Evolutionary conservation across 129 eudicot species (phyloP).

Genomic region (Tagetes patula): DNA sequence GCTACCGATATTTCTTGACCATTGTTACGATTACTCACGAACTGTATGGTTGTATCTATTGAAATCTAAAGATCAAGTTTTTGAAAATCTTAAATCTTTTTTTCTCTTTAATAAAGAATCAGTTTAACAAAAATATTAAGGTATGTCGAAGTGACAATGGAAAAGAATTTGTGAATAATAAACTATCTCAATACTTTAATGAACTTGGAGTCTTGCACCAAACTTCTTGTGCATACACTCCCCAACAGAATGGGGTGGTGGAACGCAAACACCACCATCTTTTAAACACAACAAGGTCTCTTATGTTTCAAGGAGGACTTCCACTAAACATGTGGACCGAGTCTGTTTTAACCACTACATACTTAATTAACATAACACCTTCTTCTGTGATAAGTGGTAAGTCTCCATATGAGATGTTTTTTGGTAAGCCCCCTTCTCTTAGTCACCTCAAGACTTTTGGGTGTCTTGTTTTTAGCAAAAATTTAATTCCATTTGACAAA

Average conservation of each 20-base stretch:
- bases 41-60: neutral
- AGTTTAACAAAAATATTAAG: too few species aligned
- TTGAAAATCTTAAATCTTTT: neutral
- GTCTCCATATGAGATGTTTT: too few species aligned
- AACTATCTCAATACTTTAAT: too few species aligned
- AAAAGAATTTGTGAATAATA: neutral
- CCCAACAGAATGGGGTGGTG: neutral
- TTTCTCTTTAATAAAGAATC: neutral
- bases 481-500: too few species aligned
- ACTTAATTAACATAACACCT: too few species aligned
- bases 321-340: neutral
- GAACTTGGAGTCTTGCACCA: neutral
- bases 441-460: too few species aligned
- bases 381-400: too few species aligned
- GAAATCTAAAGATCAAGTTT: too few species aligned
- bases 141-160: neutral
- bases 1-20: neutral
- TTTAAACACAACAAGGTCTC: neutral
- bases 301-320: neutral
- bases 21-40: too few species aligned
- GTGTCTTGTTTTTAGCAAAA: too few species aligned
- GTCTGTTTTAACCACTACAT: neutral
- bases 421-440: too few species aligned
- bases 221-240: neutral
- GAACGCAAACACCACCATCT: neutral